A percentile compares a stretch with the other conserved stretches of the same genome.
Evolutionary conservation across 139 green algal species (phyloP).

Genomic region (Chlorokybus atmophyticus): DNA sequence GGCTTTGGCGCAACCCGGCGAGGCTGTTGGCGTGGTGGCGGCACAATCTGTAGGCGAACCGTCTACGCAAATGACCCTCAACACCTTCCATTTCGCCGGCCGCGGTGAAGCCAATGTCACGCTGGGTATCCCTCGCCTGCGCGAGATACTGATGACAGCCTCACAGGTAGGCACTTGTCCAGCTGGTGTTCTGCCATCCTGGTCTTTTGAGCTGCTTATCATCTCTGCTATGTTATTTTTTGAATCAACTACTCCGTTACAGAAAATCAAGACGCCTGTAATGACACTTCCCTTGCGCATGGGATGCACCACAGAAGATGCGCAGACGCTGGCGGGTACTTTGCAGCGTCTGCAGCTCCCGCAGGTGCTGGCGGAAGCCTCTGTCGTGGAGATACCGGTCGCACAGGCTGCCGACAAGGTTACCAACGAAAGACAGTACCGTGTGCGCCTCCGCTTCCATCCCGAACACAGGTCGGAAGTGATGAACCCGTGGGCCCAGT

Average conservation of each 20-base stretch:
- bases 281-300: constrained; percentile 81
- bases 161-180: too few relatives aligned
- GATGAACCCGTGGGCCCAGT: too few relatives aligned
- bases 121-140: constrained; percentile 84
- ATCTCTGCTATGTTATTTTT: too few relatives aligned
- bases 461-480: too few relatives aligned
- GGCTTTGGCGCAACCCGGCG: constrained; percentile 47
- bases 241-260: too few relatives aligned
- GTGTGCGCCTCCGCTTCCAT: constrained; percentile 35
- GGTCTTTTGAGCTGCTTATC: too few relatives aligned
- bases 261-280: constrained; percentile 73
- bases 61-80: constrained; percentile 74
- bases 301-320: constrained; percentile 13
- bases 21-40: constrained; percentile 87
- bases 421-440: constrained; percentile 14
- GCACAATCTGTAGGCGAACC: constrained; percentile 86
- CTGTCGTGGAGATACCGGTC: constrained; percentile 31
- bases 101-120: constrained; percentile 94
- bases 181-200: too few relatives aligned
- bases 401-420: background rate
- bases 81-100: constrained; percentile 84
- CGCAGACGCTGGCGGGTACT: constrained; percentile 6
- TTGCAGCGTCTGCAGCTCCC: constrained; percentile 54
- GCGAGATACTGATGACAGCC: constrained; percentile 96
- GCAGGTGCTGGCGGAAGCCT: constrained; percentile 48